Conservation (phyloP, 345 rosid genomes). For the Trapa bicornis region DNA sequence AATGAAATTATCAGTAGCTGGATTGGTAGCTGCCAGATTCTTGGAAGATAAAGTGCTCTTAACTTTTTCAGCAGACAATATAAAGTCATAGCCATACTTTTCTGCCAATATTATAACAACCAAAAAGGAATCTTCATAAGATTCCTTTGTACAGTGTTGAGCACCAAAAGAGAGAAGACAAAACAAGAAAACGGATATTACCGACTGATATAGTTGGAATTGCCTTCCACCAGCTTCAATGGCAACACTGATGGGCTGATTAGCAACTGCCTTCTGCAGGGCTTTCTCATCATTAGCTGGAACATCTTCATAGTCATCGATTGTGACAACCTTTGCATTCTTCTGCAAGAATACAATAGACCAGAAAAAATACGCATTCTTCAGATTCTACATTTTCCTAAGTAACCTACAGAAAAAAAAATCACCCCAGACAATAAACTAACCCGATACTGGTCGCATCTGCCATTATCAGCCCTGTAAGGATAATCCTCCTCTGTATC, state of each 20-base stretch:
- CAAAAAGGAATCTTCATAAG: too few species aligned
- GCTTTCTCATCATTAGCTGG: constrained; percentile 43
- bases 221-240: constrained; percentile 76
- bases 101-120: too few species aligned
- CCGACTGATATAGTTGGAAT: constrained; percentile 68
- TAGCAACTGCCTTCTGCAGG: constrained; percentile 60
- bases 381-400: not conserved
- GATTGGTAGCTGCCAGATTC: too few species aligned
- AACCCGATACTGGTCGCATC: constrained; percentile 62
- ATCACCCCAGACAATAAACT: constrained; percentile 8
- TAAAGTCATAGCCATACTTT: too few species aligned
- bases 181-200: constrained; percentile 7
- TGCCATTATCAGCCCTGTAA: constrained; percentile 42
- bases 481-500: constrained; percentile 82
- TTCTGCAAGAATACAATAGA: constrained; percentile 28
- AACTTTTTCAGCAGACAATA: too few species aligned
- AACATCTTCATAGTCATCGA: constrained; percentile 71
- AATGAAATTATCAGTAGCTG: too few species aligned
- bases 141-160: too few species aligned
- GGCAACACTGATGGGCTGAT: constrained; percentile 73
- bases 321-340: constrained; percentile 70
- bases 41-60: too few species aligned
- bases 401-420: not conserved
- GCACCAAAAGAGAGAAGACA: too few species aligned
- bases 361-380: not conserved